phyloP scores from a whole-genome alignment of 225 moss, liverwort and hornwort species.

The Polytrichum commune region DNA sequence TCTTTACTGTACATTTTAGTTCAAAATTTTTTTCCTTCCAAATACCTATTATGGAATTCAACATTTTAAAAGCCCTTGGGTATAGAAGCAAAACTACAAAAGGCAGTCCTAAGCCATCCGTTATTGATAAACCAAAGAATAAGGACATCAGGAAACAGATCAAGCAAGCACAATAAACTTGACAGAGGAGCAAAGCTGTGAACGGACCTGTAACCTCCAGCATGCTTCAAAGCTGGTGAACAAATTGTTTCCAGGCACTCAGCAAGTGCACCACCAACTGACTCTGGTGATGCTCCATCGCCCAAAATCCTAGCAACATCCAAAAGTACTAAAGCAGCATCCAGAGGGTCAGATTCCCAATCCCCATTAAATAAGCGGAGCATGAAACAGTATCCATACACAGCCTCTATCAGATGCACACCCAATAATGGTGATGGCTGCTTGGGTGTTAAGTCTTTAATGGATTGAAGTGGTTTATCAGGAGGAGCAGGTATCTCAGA shows the following conservation, averaged over 20 bases:
- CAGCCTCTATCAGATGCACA: constrained; percentile 59
- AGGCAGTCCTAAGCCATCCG: too few species aligned
- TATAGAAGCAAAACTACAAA: too few species aligned
- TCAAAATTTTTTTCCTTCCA: too few species aligned
- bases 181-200: background rate
- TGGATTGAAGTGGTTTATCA: constrained; percentile 50
- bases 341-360: constrained; percentile 76
- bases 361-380: constrained; percentile 84
- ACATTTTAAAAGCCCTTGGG: too few species aligned
- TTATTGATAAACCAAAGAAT: too few species aligned
- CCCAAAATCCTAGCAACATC: constrained; percentile 58
- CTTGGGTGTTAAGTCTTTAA: constrained; percentile 57
- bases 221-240: constrained; percentile 73
- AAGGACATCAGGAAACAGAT: too few species aligned
- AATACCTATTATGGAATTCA: too few species aligned
- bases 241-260: constrained; percentile 72
- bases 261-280: constrained; percentile 57
- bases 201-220: constrained; percentile 69
- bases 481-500: constrained; percentile 65
- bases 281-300: constrained; percentile 67
- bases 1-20: too few species aligned
- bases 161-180: background rate
- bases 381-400: constrained; percentile 88
- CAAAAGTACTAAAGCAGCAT: constrained; percentile 67
- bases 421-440: constrained; percentile 78